Evolutionary conservation across 2,329 filamentous ascomycete species (phyloP).

Genomic region (Pestalotiopsis sp.): DNA sequence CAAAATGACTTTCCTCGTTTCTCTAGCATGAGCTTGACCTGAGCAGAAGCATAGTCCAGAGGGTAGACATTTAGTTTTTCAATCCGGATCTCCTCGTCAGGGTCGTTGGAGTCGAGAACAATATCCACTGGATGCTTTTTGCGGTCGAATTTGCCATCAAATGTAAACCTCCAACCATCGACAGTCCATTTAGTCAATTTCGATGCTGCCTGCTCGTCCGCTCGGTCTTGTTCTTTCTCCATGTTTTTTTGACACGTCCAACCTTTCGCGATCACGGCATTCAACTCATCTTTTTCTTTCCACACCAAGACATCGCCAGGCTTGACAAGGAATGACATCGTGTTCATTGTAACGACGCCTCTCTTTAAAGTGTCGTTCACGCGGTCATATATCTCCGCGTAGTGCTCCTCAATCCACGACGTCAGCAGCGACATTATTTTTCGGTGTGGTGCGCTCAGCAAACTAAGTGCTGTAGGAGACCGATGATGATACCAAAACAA

Average conservation of each 20-base stretch:
- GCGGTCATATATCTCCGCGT: not conserved
- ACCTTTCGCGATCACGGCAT: not conserved
- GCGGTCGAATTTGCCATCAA: not conserved
- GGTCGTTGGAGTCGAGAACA: slow-evolving; percentile 39
- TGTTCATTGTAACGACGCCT: not conserved
- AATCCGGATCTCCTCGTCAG: not conserved
- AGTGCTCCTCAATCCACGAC: not conserved
- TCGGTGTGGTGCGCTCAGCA: not conserved
- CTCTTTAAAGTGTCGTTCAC: not conserved
- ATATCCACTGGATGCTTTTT: slow-evolving; percentile 14
- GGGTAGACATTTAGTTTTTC: not conserved
- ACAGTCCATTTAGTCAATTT: not conserved
- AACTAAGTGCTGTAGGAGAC: not conserved
- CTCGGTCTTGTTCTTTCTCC: not conserved
- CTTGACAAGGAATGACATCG: not conserved
- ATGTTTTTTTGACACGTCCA: not conserved
- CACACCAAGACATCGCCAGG: not conserved
- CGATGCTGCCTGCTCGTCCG: not conserved
- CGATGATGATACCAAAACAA: not conserved
- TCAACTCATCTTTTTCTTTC: not conserved
- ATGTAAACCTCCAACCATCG: not conserved
- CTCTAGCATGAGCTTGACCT: not conserved
- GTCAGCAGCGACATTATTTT: not conserved
- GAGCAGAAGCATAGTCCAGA: not conserved
- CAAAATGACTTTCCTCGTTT: not conserved